phyloP scores from a whole-genome alignment of 2,329 filamentous ascomycete genomes.

The Cadophora sp. region DNA sequence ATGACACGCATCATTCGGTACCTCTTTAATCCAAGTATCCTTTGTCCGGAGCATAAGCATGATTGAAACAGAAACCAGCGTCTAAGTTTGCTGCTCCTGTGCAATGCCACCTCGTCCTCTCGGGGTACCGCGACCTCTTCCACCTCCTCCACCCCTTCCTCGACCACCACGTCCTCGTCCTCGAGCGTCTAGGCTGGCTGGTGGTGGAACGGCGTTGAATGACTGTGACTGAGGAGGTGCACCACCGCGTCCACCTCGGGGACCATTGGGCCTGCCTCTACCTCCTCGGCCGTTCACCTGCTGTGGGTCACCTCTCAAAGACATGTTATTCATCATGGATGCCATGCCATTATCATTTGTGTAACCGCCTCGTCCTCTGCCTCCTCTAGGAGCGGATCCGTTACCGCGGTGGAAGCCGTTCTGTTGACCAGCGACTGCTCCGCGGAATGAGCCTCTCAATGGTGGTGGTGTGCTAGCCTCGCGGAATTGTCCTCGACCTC shows the following conservation, averaged over 20 bases:
- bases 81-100: slow-evolving; percentile 6
- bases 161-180: slow-evolving; percentile 44
- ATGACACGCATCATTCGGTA: background rate
- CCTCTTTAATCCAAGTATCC: background rate
- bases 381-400: slow-evolving; percentile 42
- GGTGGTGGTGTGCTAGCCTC: slow-evolving; percentile 62
- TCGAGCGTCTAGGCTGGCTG: slow-evolving; percentile 58
- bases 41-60: background rate
- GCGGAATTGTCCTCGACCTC: slow-evolving; percentile 66
- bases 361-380: slow-evolving; percentile 45
- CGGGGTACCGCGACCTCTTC: slow-evolving; percentile 36
- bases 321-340: slow-evolving; percentile 19
- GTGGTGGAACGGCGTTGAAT: slow-evolving; percentile 67
- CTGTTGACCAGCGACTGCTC: slow-evolving; percentile 57
- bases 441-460: slow-evolving; percentile 63
- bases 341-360: slow-evolving; percentile 35
- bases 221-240: slow-evolving; percentile 36
- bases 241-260: slow-evolving; percentile 37
- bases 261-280: slow-evolving; percentile 27
- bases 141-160: slow-evolving; percentile 30
- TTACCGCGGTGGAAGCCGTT: slow-evolving; percentile 50
- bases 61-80: background rate
- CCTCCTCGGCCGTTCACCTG: slow-evolving; percentile 33
- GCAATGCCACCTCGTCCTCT: slow-evolving; percentile 20
- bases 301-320: slow-evolving; percentile 22